Evolutionary conservation across 306 rosid genomes (phyloP).

Genomic region (Fragaria vesca): DNA sequence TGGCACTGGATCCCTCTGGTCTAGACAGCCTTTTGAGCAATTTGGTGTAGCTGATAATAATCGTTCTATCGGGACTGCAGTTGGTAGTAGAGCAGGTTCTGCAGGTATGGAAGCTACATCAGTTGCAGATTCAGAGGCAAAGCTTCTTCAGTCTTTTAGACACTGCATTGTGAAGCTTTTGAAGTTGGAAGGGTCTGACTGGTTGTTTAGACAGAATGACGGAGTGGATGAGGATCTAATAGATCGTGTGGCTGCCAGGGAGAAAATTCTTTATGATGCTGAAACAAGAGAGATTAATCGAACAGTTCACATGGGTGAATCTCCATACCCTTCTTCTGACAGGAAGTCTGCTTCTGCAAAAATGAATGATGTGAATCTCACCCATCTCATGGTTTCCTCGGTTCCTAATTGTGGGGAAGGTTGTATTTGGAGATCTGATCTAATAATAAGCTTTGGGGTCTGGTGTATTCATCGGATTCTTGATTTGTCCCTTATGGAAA

Average conservation of each 20-base stretch:
- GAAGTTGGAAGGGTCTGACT: slow-evolving; percentile 92
- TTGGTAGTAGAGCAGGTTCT: slow-evolving; percentile 41
- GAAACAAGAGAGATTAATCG: slow-evolving; percentile 65
- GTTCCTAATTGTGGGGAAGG: slow-evolving; percentile 91
- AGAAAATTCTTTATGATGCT: slow-evolving; percentile 67
- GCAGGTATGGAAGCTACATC: slow-evolving; percentile 49
- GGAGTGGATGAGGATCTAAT: slow-evolving; percentile 94
- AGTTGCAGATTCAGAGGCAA: slow-evolving; percentile 55
- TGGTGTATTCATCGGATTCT: slow-evolving; percentile 98
- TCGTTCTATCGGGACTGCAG: slow-evolving; percentile 38
- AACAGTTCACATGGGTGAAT: slow-evolving; percentile 42
- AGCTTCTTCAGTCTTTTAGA: slow-evolving; percentile 82
- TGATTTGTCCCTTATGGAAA: slow-evolving; percentile 86
- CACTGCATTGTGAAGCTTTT: slow-evolving; percentile 72
- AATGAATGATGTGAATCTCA: slow-evolving; percentile 38
- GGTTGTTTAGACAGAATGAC: slow-evolving; percentile 83
- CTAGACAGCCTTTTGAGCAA: slow-evolving; percentile 88
- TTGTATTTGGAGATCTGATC: slow-evolving; percentile 79
- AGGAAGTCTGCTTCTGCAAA: slow-evolving; percentile 46
- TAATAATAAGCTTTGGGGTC: slow-evolving; percentile 89
- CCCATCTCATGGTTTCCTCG: slow-evolving; percentile 46
- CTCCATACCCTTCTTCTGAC: slow-evolving; percentile 52
- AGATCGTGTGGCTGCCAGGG: slow-evolving; percentile 86
- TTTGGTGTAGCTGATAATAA: slow-evolving; percentile 68
- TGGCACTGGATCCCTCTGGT: slow-evolving; percentile 76